Evolutionary conservation across 2,329 filamentous ascomycete genomes (phyloP), one percentile per base, ranked within the genome.

Genomic region (Penicillium sp.): DNA sequence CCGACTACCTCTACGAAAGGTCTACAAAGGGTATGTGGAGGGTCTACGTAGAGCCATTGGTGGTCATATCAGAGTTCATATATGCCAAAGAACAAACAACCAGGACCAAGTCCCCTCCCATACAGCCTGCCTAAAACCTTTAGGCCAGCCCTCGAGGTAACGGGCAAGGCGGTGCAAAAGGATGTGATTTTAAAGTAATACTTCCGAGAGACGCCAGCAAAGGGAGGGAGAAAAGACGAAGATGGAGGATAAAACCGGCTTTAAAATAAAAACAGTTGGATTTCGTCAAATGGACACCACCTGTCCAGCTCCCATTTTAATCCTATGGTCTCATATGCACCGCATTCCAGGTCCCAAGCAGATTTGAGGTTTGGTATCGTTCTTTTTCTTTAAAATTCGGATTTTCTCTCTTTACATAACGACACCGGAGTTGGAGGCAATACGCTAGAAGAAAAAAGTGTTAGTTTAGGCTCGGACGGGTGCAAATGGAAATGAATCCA

Each of bases 391-490:
- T 63, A 55, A 55, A 55, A 63, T 63, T 65, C 61, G 58, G 53
- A 44, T 52, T 61, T 64, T 59, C 54, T 65, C 65, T 68, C 66
- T 84, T 96, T 90, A 99, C 94, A 99, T 99, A 79, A 99, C 94
- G 76, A 99, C 94, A 87, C 94, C 94, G 62, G 93, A 96, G 90
- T 99, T 99, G 86, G 87, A 91, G 80, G 94, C 94, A 82, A 97
- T 97, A 97, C 93, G 93, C 89, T 93, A 21, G 31, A 67, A 21
- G 31, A 67, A 41, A 46, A 16, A 58, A 80, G 72, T 47, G 54
- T 50, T 53, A 46, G 15, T 49, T 56, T 31, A 55, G 10, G 16
- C 13, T 34, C 10, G 27, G 8, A 16, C 6, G 44, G 10, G 10
- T 23, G 42, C 6, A 16, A 46, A 45, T 10, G 35, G 40, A 40